Percentiles rank a stretch among this genome's conserved stretches.
Evolutionary conservation across 179 eudicot species (phyloP).

Genomic region (Beta corolliflora): DNA sequence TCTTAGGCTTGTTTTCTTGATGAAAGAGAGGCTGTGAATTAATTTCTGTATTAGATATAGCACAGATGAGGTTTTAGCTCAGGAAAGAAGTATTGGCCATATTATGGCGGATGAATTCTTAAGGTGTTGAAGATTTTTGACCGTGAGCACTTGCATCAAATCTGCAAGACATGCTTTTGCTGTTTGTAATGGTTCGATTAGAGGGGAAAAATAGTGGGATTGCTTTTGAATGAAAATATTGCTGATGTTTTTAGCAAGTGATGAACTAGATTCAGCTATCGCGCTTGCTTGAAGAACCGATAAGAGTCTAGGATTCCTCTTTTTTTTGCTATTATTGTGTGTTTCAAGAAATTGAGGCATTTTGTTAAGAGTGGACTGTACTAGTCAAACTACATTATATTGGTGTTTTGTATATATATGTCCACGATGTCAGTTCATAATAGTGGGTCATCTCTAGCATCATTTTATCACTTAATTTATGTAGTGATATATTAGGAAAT

Average conservation of each 20-base stretch:
- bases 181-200: not conserved
- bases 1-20: constrained; percentile 7
- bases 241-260: not conserved
- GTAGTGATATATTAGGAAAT: not conserved
- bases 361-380: not conserved
- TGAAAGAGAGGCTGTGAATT: not conserved
- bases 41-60: not conserved
- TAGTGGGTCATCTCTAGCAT: too few species aligned
- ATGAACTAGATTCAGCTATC: too few species aligned
- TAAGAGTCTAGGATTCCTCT: too few species aligned
- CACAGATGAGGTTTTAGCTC: not conserved
- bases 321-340: too few species aligned
- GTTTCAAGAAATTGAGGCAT: not conserved
- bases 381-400: not conserved
- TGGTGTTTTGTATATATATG: not conserved
- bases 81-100: not conserved
- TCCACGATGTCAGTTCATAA: too few species aligned
- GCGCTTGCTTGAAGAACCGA: too few species aligned
- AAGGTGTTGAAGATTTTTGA: not conserved
- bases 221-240: not conserved
- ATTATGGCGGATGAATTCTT: not conserved
- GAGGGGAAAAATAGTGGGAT: not conserved
- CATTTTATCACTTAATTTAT: too few species aligned
- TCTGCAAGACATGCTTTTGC: not conserved
- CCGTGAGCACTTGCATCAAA: not conserved